These are phyloP conservation scores for Basidiobolus heterosporus DNA, from an alignment of 371 early-diverging fungal species.

Conservation along the genomic window DNA sequence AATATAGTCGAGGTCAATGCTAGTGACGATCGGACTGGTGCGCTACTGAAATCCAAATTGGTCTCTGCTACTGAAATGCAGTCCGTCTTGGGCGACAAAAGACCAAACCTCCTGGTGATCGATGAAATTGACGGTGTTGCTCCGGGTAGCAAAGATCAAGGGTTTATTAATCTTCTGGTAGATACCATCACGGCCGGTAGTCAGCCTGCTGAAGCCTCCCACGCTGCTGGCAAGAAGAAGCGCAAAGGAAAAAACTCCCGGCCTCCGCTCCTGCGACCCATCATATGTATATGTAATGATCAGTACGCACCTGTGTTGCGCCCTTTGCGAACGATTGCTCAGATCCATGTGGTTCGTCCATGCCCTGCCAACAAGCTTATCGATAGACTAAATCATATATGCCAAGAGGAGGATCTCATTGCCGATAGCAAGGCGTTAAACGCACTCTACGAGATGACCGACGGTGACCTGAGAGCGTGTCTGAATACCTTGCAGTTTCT, in stretches of 20 bases:
- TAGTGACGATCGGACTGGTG: slow-evolving; percentile 88
- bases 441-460: slow-evolving; percentile 52
- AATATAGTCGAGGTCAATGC: slow-evolving; percentile 94
- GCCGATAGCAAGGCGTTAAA: slow-evolving; percentile 61
- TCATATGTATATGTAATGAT: slow-evolving; percentile 97
- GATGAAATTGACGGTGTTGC: slow-evolving; percentile 96
- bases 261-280: slow-evolving; percentile 53
- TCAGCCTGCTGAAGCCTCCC: too few species aligned
- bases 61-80: slow-evolving; percentile 60
- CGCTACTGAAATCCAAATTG: slow-evolving; percentile 50
- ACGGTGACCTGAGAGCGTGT: slow-evolving; percentile 75
- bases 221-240: not conserved
- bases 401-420: slow-evolving; percentile 53
- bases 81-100: slow-evolving; percentile 34
- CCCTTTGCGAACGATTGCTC: slow-evolving; percentile 61
- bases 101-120: slow-evolving; percentile 75
- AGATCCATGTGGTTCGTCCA: slow-evolving; percentile 43
- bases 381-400: slow-evolving; percentile 61
- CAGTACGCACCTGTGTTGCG: slow-evolving; percentile 76
- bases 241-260: not conserved
- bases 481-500: slow-evolving; percentile 76
- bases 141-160: slow-evolving; percentile 38
- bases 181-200: too few species aligned
- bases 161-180: slow-evolving; percentile 1
- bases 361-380: slow-evolving; percentile 52